phyloP scores from a whole-genome alignment of 2,329 filamentous ascomycete genomes.

The Hypoxylon sp. region DNA sequence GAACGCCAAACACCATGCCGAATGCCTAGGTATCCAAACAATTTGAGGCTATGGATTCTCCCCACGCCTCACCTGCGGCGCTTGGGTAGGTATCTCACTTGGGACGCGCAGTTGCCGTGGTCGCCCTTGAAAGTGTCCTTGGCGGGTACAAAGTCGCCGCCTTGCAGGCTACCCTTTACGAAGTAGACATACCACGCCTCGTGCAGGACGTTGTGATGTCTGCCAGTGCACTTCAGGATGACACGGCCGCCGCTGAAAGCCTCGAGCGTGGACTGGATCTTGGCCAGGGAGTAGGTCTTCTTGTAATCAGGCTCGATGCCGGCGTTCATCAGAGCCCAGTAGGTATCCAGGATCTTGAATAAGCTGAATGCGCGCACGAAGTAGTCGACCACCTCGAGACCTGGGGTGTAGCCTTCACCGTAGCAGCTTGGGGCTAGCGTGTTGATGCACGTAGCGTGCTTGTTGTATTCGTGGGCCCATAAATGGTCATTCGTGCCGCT shows the following conservation, averaged over 20 bases:
- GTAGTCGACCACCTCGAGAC: slow-evolving; percentile 61
- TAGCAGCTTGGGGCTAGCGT: slow-evolving; percentile 76
- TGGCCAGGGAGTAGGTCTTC: slow-evolving; percentile 58
- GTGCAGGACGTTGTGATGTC: slow-evolving; percentile 57
- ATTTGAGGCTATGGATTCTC: background rate
- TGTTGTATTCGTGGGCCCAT: slow-evolving; percentile 79
- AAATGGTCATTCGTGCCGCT: slow-evolving; percentile 60
- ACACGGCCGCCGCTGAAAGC: slow-evolving; percentile 59
- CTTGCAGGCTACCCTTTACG: slow-evolving; percentile 64
- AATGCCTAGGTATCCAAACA: slow-evolving; percentile 25
- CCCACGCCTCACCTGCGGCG: slow-evolving; percentile 19
- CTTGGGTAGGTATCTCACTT: slow-evolving; percentile 59
- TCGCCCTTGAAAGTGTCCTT: slow-evolving; percentile 55
- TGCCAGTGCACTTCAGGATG: slow-evolving; percentile 58
- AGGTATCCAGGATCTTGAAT: slow-evolving; percentile 59
- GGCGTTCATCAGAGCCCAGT: slow-evolving; percentile 54
- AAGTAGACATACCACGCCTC: slow-evolving; percentile 68
- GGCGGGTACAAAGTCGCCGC: slow-evolving; percentile 61
- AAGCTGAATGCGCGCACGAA: slow-evolving; percentile 58
- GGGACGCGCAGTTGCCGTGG: slow-evolving; percentile 55
- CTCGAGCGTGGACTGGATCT: slow-evolving; percentile 59
- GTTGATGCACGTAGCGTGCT: slow-evolving; percentile 79
- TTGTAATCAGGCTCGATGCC: slow-evolving; percentile 54
- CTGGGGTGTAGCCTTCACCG: slow-evolving; percentile 60
- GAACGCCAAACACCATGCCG: slow-evolving; percentile 29